phyloP scores from a whole-genome alignment of 768 basidiomycete species.

The Rhizopogon sp. region DNA sequence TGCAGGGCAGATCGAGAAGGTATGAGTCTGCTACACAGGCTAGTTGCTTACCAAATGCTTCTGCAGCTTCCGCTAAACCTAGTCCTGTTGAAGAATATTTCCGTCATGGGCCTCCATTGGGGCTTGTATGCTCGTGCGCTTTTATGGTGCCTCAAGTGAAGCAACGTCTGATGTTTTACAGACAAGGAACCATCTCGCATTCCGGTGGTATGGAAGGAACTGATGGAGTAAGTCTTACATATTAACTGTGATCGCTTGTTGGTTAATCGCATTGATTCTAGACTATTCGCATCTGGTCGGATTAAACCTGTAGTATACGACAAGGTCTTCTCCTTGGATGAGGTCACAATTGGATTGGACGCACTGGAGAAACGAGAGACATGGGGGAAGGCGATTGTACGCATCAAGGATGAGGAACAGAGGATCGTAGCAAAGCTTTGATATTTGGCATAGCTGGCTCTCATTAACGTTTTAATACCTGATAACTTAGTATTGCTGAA shows the following conservation, averaged over 20 bases:
- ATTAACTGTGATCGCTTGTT: conserved; percentile 3
- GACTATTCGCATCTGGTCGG: conserved; percentile 63
- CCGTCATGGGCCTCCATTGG: conserved; percentile 84
- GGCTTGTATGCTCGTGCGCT: conserved; percentile 69
- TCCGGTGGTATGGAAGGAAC: conserved; percentile 64
- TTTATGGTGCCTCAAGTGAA: not conserved
- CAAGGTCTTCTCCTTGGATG: conserved; percentile 64
- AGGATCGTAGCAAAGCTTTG: conserved; percentile 37
- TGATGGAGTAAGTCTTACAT: conserved; percentile 49
- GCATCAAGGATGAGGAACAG: conserved; percentile 48
- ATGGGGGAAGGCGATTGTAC: conserved; percentile 86
- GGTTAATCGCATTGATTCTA: conserved; percentile 20
- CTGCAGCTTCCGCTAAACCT: conserved; percentile 76
- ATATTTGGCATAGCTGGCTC: not conserved
- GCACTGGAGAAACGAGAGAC: conserved; percentile 82
- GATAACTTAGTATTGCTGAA: too few relatives aligned
- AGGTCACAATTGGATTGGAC: conserved; percentile 57
- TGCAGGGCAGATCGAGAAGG: conserved; percentile 20
- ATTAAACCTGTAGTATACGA: conserved; percentile 68
- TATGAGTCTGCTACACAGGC: not conserved
- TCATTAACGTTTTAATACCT: not conserved
- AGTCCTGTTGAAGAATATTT: conserved; percentile 81
- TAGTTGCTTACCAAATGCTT: not conserved
- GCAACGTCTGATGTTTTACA: conserved; percentile 17
- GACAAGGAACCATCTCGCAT: conserved; percentile 63